These are phyloP conservation scores for Leccinum griseonigrum DNA, from an alignment of 1,284 basidiomycete genomes.

Conservation along the genomic window DNA sequence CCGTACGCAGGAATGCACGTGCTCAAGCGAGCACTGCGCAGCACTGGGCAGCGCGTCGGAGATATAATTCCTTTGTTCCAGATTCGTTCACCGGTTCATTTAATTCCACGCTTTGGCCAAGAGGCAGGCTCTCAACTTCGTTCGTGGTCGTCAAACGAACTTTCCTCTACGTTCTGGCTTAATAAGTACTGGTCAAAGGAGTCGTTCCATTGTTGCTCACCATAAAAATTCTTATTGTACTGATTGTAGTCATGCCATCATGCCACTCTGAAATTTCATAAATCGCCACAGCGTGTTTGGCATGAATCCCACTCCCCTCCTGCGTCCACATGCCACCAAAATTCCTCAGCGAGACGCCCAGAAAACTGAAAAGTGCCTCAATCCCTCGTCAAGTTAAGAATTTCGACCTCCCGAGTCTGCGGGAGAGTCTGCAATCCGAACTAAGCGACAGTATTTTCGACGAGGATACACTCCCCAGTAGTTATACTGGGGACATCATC, in stretches of 20 bases:
- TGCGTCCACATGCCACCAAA: not conserved
- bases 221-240: not conserved
- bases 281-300: not conserved
- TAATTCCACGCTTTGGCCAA: not conserved
- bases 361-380: not conserved
- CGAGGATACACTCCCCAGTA: not conserved
- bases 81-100: not conserved
- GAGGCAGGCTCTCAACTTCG: not conserved
- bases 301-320: not conserved
- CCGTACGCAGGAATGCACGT: not conserved
- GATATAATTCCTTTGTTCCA: not conserved
- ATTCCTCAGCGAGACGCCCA: not conserved
- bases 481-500: not conserved
- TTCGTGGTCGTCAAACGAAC: not conserved
- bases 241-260: not conserved
- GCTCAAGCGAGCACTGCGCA: not conserved
- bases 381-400: not conserved
- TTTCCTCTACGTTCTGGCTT: not conserved
- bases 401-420: not conserved
- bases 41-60: not conserved
- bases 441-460: not conserved
- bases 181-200: conserved; percentile 1
- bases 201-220: not conserved
- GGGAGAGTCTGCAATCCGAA: not conserved
- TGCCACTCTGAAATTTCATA: too few species aligned